phyloP scores from a whole-genome alignment of 2,329 filamentous ascomycete genomes.

The Lachnellula hyalina region DNA sequence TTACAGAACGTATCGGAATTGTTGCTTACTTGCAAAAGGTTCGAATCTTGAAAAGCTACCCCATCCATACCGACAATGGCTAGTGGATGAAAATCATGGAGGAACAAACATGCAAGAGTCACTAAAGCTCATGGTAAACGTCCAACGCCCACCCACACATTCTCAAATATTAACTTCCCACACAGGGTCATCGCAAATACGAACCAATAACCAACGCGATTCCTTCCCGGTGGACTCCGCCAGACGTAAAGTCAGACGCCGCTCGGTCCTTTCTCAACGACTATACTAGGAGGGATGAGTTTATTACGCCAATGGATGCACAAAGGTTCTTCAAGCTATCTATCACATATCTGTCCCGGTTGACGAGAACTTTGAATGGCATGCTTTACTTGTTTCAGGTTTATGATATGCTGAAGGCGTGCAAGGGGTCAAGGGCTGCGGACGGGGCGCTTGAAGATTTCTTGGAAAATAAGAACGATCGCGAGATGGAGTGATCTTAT shows the following conservation, averaged over 20 bases:
- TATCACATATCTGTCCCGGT: background rate
- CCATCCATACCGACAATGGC: background rate
- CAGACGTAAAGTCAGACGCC: background rate
- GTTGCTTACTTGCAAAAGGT: background rate
- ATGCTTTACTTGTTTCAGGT: background rate
- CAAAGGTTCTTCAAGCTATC: background rate
- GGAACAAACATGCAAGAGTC: background rate
- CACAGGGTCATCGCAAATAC: background rate
- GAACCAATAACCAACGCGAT: background rate
- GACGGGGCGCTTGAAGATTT: background rate
- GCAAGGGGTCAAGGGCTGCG: background rate
- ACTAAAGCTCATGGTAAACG: background rate
- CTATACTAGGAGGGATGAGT: background rate
- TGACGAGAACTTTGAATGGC: background rate
- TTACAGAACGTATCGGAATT: background rate
- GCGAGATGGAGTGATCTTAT: background rate
- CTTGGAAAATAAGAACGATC: background rate
- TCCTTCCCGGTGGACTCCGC: background rate
- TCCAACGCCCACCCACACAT: background rate
- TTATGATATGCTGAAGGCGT: background rate
- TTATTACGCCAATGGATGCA: background rate
- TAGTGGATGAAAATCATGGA: background rate
- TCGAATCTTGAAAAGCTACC: background rate
- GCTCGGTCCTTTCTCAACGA: background rate
- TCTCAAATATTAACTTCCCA: background rate